Base-by-base conservation (phyloP, 345 rosid species). In the Aegle marmelos region DNA sequence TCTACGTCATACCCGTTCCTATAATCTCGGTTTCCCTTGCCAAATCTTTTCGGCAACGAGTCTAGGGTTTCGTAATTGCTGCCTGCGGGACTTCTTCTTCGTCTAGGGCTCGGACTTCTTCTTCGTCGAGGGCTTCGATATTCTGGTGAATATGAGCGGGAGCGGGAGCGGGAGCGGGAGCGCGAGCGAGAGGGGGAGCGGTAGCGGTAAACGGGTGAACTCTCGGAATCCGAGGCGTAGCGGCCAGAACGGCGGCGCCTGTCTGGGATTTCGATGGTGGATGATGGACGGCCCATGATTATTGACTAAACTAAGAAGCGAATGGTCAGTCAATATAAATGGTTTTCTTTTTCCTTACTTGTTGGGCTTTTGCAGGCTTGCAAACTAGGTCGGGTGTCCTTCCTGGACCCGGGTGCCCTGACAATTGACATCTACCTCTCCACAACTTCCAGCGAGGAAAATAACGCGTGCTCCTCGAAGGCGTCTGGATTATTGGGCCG, bases 11-110 rank as follows among this genome's bases (percentile, higher is more conserved):
- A 84, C 9, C 89, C 92, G 53, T 83, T 85, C 28, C 79, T 73
- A 30, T 80, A 30, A 77, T 85, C 92, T 25, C 92, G 82, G 57
- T 91, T 92, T 37, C 78, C 79, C 87, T 72, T 89, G 66, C 94
- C 96, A 39, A 90, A 90, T 41, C 81, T 79, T 74, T 84, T 89
- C 11, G 97, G 94, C 64, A 92, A 84, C 27, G 89, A 82, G 61
- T 86, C 78, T 79, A 83, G 74, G 74, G 48, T 31, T 64, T 68
- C 50, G 68, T 76, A 57, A 22, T 7, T 75, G n/a, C 68, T 37
- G 54, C 5, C 34, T 1, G 17, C 22, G 8, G 83, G 81, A 33
- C 81, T 80, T 39, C 76, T 57, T 41, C 75, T 53, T 13, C 81
- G 64, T 57, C 83, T 79, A 65, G 73, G 82, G 77, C 66, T 81